Base-by-base conservation (phyloP, 352 stramenopile genomes). In the Globisporangium radiosum region DNA sequence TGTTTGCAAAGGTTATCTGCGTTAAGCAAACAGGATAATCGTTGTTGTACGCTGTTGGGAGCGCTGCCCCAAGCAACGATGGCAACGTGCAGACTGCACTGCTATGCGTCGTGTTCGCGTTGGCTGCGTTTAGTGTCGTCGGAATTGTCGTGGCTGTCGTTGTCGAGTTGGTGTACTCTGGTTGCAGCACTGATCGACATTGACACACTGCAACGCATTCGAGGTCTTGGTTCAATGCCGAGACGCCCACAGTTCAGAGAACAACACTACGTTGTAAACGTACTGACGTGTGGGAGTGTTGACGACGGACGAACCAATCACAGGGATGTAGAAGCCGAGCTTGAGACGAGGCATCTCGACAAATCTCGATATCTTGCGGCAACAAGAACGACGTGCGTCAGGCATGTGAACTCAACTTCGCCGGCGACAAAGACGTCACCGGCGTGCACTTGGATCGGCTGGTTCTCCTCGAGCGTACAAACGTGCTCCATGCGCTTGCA, bases 401-500 rank as follows among this genome's bases (percentile, higher is more conserved):
- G 73, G 45, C 81, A 87, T 15, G 77, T 90, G 60, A 92, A 92
- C 51, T 92, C 82, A 40, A 90, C 69, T 55, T 92, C 82, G 0
- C 80, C 82, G 0, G 80, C 73, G 39, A 87, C 62, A 43, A 92
- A 88, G 10, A 86, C 66, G 59, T 90, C 76, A n/a, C 82, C 80
- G 2, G 80, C 74, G 17, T 77, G 72, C 47, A 89, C 73, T 38
- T 88, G 71, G 25, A 87, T 76, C 10, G 57, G 66, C 57, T 87
- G 76, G 53, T 87, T 81, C 57, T 90, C 80, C 40, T 88, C 79
- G 4, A 92, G 70, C 82, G 80, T n/a, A 89, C 77, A 59, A 74
- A 90, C 10, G 80, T 92, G 7, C 82, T 80, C 76, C 76, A 89
- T 11, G 83, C 78, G 56, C 78, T 90, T 39, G 65, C 65, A 5